Evolutionary conservation across 495 filamentous ascomycete species (phyloP), one percentile per base, ranked within the genome.

Genomic region (Talaromyces adpressus): DNA sequence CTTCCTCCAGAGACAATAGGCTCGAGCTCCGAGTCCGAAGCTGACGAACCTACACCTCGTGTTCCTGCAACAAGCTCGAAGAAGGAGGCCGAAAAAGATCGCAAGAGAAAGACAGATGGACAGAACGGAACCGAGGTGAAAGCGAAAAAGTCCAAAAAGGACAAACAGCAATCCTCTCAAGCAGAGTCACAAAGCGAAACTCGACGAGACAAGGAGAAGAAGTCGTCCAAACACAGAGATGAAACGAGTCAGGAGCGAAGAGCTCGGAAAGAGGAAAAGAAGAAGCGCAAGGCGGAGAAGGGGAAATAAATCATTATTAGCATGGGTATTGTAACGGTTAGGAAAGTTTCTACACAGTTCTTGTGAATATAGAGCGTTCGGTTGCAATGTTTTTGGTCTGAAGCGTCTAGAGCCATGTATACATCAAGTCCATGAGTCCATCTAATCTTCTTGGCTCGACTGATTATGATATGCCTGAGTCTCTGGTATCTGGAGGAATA

Each of bases 1-100:
- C 73, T 67, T 1, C 70, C 77, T 1, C 72, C 79, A 3, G 81
- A 81, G 62, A 82, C 70, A 2, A 67, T 84, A 30, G 83, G 81
- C 6, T 77, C 75, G 41, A 76, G 74, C 65, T 79, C 76, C 4
- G 82, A 75, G 45, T 62, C 60, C 6, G 71, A 83, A 63, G 78
- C 73, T 2, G 77, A 82, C 45, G 71, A 67, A 6, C 76, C 72
- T 62, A 73, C 72, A 3, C 73, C 75, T 65, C 77, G 75, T 67
- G 71, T 70, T 14, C 74, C 75, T 8, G 59, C 61, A 53, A 64
- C 61, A 53, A 34, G 51, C 27, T 61, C 59, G n/a, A 64, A 61
- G 58, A 73, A 76, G 57, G 61, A 65, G 53, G 71, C 75, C 32
- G 74, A 79, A 60, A 70, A 72, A 30, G 78, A 80, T 69, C 70